Evolutionary conservation across 73 alveolate species (phyloP).

Genomic region (Blepharisma japonicum): DNA sequence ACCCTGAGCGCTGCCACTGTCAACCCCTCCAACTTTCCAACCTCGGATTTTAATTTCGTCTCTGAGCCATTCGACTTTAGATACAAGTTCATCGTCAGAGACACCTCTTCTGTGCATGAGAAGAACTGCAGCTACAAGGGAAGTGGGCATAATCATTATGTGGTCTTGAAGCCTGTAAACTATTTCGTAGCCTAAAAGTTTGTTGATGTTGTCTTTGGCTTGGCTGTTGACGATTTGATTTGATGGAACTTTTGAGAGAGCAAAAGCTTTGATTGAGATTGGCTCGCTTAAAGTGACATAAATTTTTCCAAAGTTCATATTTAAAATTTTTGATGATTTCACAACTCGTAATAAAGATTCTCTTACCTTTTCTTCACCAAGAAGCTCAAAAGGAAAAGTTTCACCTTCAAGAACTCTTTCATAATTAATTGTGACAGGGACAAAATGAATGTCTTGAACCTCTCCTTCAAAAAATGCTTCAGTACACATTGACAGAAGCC

Average conservation of each 20-base stretch:
- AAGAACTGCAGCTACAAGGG: slow-evolving; percentile 70
- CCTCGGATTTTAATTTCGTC: slow-evolving; percentile 60
- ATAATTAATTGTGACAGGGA: slow-evolving; percentile 88
- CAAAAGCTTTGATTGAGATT: slow-evolving; percentile 46
- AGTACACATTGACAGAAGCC: slow-evolving; percentile 58
- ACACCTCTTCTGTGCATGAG: slow-evolving; percentile 85
- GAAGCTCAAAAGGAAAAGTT: slow-evolving; percentile 83
- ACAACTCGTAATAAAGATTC: slow-evolving; percentile 78
- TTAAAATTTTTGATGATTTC: slow-evolving; percentile 60
- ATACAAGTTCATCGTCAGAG: slow-evolving; percentile 67
- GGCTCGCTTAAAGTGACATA: slow-evolving; percentile 70
- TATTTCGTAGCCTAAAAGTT: slow-evolving; percentile 39
- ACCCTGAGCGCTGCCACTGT: slow-evolving; percentile 47
- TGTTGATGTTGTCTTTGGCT: background rate
- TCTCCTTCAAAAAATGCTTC: slow-evolving; percentile 66
- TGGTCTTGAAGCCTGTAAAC: slow-evolving; percentile 38
- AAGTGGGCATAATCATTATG: slow-evolving; percentile 71
- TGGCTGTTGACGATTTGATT: background rate
- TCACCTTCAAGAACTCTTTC: slow-evolving; percentile 90
- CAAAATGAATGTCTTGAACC: slow-evolving; percentile 62
- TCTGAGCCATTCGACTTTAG: slow-evolving; percentile 71
- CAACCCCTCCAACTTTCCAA: slow-evolving; percentile 43
- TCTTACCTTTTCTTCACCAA: slow-evolving; percentile 86
- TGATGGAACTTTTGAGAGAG: slow-evolving; percentile 18
- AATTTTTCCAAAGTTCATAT: slow-evolving; percentile 80